phyloP scores from a whole-genome alignment of 2,329 filamentous ascomycete genomes.

The Alternaria viburni region DNA sequence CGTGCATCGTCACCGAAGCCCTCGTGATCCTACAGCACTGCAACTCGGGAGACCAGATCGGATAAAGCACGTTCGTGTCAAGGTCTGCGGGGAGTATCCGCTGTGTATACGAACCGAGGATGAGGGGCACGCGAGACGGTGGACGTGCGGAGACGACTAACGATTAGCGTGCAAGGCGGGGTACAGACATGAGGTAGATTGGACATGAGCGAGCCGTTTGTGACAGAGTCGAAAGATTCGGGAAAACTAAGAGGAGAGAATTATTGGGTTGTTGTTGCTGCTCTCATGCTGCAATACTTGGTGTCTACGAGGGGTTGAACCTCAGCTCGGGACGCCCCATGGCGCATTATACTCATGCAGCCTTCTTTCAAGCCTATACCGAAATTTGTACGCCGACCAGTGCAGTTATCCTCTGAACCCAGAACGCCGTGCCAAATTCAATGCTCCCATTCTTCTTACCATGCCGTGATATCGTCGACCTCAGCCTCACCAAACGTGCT shows the following conservation, averaged over 20 bases:
- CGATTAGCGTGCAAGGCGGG: neutral
- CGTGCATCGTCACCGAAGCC: neutral
- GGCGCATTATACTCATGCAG: slow-evolving; percentile 33
- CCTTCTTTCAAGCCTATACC: slow-evolving; percentile 49
- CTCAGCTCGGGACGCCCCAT: slow-evolving; percentile 30
- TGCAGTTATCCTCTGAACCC: slow-evolving; percentile 14
- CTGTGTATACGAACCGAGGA: neutral
- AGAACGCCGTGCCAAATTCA: slow-evolving; percentile 37
- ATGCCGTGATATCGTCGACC: slow-evolving; percentile 94
- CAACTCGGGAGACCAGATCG: neutral
- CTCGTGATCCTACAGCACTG: neutral
- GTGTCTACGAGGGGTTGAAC: slow-evolving; percentile 42
- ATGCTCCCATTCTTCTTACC: slow-evolving; percentile 60
- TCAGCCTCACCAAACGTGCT: slow-evolving; percentile 96
- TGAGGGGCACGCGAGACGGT: neutral
- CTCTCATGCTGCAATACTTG: neutral
- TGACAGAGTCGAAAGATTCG: neutral
- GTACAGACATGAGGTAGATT: neutral
- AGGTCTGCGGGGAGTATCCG: neutral
- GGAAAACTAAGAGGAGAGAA: neutral
- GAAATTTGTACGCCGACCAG: slow-evolving; percentile 37
- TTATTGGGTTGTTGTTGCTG: neutral
- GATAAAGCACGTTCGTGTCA: neutral
- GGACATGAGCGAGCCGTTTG: neutral
- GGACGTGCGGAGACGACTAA: neutral